Conservation (phyloP, 2,329 filamentous ascomycete genomes). For the Nothophaeocryptopus gaeumannii region DNA sequence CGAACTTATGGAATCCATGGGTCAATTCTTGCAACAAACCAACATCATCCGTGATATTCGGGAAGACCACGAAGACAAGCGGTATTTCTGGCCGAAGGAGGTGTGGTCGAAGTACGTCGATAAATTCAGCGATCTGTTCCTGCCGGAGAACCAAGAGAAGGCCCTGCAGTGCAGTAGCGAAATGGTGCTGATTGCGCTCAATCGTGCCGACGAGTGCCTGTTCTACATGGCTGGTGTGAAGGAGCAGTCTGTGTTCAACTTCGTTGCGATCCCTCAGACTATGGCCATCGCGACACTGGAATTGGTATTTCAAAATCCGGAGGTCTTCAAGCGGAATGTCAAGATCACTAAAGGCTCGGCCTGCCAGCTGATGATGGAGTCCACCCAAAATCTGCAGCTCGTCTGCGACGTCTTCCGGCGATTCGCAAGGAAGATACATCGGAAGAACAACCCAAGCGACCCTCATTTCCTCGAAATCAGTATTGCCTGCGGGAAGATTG, state of each 20-base stretch:
- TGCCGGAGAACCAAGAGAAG: slow-evolving; percentile 70
- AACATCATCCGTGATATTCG: slow-evolving; percentile 97
- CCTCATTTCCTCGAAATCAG: slow-evolving; percentile 92
- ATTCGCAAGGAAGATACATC: slow-evolving; percentile 77
- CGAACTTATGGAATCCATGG: slow-evolving; percentile 90
- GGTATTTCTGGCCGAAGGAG: slow-evolving; percentile 92
- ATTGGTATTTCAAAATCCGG: slow-evolving; percentile 85
- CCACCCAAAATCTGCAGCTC: slow-evolving; percentile 80
- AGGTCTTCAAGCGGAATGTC: slow-evolving; percentile 80
- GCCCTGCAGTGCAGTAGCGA: slow-evolving; percentile 86
- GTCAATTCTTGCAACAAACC: slow-evolving; percentile 93
- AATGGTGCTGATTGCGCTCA: slow-evolving; percentile 88
- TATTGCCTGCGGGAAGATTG: slow-evolving; percentile 85
- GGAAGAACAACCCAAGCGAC: slow-evolving; percentile 91
- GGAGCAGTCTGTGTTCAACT: slow-evolving; percentile 98
- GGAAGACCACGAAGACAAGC: slow-evolving; percentile 83
- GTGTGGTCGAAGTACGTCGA: slow-evolving; percentile 96
- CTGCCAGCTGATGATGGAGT: slow-evolving; percentile 86
- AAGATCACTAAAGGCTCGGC: slow-evolving; percentile 97
- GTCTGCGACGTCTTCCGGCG: slow-evolving; percentile 78
- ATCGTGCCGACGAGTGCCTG: slow-evolving; percentile 87
- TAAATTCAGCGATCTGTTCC: slow-evolving; percentile 85
- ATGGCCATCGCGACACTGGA: slow-evolving; percentile 98
- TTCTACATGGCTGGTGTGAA: slow-evolving; percentile 94
- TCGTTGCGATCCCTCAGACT: slow-evolving; percentile 90